Evolutionary conservation across 148 eudicot species (phyloP), one percentile per base, ranked within the genome.

Genomic region (Spergularia marina): DNA sequence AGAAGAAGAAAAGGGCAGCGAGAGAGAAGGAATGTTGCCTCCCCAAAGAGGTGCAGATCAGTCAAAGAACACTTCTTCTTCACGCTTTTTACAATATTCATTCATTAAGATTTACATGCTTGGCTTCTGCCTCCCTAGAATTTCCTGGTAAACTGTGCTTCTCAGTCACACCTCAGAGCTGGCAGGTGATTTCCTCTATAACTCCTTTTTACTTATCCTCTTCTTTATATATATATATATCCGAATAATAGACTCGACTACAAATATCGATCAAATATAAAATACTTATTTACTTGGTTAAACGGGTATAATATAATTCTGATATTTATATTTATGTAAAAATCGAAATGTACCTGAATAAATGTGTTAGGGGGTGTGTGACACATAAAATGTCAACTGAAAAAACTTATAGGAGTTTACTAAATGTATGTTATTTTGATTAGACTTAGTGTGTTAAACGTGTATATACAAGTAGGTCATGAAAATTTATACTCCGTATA

Each of bases 41-140:
- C 76, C 76, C 44, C 0, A 70, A 61, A 74, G 78, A 44, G 79
- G 72, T 75, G 79, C 82, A 80, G 41, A 70, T 69, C 75, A 75
- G 67, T 75, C 75, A 62, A 74, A 80, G 64, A 12, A 67, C 5
- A 52, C 16, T 13, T 39, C 6, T 21, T 14, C 18, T 65, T 59
- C 17, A 54, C 21, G 34, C 15, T 65, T 53, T 53, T 53, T 8
- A 30, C 4, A 30, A 30, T 30, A 30, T 30, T 30, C 36, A 30
- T 30, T 30, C 36, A 30, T 30, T 30, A 30, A 30, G 36, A 41
- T n/a, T 56, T 65, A 54, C 58, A 54, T 68, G 47, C 53, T 69
- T 75, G 2, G 4, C 52, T 57, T 40, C 54, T 62, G 71, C 76
- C 36, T 30, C 36, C 36, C 83, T 25, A 71, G 57, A 74, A 64